Evolutionary conservation across 169 alveolate genomes (phyloP).

Genomic region (Eimeria zaria): DNA sequence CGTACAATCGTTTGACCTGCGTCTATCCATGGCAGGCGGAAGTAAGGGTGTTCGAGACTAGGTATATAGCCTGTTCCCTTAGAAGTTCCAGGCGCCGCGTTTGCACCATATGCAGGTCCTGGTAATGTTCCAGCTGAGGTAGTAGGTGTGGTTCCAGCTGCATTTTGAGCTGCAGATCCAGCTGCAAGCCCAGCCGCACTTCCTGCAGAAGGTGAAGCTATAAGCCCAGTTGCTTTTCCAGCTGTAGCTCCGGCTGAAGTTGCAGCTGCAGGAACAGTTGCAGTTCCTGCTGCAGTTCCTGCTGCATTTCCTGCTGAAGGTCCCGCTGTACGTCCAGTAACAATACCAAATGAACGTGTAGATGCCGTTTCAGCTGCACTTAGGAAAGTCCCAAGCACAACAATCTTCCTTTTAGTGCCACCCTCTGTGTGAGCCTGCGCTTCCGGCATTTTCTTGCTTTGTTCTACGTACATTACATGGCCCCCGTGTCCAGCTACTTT

Average conservation of each 20-base stretch:
- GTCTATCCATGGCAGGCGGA: background rate
- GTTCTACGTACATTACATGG: background rate
- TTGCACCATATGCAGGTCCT: too few relatives aligned
- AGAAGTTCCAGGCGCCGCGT: background rate
- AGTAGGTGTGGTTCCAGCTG: background rate
- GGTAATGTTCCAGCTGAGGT: background rate
- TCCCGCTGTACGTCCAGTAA: background rate
- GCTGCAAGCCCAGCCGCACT: background rate
- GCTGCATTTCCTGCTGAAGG: background rate
- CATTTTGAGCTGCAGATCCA: background rate
- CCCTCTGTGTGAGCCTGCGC: background rate
- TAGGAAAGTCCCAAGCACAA: background rate
- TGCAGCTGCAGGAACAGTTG: background rate
- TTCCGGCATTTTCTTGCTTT: background rate
- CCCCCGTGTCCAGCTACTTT: background rate
- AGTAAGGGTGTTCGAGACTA: background rate
- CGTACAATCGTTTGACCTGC: too few relatives aligned
- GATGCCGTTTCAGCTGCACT: slow-evolving; percentile 5
- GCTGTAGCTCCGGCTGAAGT: background rate
- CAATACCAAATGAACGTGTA: background rate
- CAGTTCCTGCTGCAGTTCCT: background rate
- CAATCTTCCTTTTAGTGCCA: background rate
- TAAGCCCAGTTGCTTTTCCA: background rate
- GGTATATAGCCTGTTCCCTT: background rate
- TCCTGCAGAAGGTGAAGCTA: background rate